A percentile compares a stretch with the other conserved stretches of the same genome.
Conservation (phyloP, 1,139 yeast species). For the Lodderomyces parapsilosis region DNA sequence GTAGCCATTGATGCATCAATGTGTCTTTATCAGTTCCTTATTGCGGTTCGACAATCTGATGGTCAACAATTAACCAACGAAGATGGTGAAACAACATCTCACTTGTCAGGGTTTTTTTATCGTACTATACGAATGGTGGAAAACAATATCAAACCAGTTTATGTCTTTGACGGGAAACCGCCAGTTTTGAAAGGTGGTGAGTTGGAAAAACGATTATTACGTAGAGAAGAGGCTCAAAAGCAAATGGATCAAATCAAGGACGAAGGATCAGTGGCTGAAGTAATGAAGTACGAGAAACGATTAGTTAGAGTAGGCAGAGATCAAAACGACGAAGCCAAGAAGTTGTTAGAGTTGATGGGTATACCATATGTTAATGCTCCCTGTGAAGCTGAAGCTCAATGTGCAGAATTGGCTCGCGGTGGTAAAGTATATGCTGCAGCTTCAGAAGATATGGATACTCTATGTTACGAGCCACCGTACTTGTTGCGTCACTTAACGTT, state of each 20-base stretch:
- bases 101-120: slow-evolving; percentile 92
- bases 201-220: slow-evolving; percentile 76
- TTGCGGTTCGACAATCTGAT: slow-evolving; percentile 94
- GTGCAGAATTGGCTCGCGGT: slow-evolving; percentile 86
- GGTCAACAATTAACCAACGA: slow-evolving; percentile 92
- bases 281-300: slow-evolving; percentile 77
- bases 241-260: slow-evolving; percentile 73
- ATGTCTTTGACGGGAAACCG: slow-evolving; percentile 96
- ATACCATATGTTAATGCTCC: slow-evolving; percentile 93
- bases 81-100: slow-evolving; percentile 92
- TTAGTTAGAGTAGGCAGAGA: slow-evolving; percentile 84
- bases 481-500: slow-evolving; percentile 87
- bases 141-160: slow-evolving; percentile 91
- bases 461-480: slow-evolving; percentile 85
- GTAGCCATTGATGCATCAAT: slow-evolving; percentile 90
- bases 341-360: slow-evolving; percentile 82
- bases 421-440: slow-evolving; percentile 97
- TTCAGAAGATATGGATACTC: slow-evolving; percentile 97
- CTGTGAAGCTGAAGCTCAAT: slow-evolving; percentile 98
- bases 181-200: slow-evolving; percentile 92
- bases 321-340: slow-evolving; percentile 92
- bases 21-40: slow-evolving; percentile 91
- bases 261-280: slow-evolving; percentile 75
- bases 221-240: slow-evolving; percentile 81
- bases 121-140: slow-evolving; percentile 87